These are phyloP conservation scores for Kodamaea plutei DNA, from an alignment of 1,139 yeast species.

Conservation along the genomic window DNA sequence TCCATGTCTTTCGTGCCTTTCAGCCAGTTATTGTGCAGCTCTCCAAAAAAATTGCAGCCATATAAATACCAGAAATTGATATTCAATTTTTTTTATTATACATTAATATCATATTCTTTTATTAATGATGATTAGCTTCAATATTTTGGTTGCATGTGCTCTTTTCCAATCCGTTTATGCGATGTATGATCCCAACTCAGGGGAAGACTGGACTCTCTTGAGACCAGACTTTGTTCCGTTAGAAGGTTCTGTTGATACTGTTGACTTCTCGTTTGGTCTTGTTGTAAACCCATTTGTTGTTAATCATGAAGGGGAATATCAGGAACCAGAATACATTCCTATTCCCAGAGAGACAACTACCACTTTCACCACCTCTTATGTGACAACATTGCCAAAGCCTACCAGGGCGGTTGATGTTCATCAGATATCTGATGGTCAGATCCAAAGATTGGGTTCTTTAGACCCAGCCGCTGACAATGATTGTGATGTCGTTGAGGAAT, in stretches of 20 bases:
- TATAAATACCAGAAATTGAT: too few species aligned
- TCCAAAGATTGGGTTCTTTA: constrained; percentile 17
- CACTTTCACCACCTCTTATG: constrained; percentile 14
- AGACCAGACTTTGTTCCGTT: constrained; percentile 19
- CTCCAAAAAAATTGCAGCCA: too few species aligned
- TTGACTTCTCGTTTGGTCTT: constrained; percentile 33
- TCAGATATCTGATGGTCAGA: constrained; percentile 33
- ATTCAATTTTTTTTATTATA: too few species aligned
- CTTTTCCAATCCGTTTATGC: constrained; percentile 4
- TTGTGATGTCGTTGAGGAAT: too few species aligned
- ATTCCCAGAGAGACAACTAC: constrained; percentile 18
- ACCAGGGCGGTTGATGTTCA: constrained; percentile 21
- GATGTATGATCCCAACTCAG: constrained; percentile 29
- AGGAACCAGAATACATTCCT: constrained; percentile 11
- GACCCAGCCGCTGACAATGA: too few species aligned
- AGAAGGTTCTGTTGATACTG: constrained; percentile 20
- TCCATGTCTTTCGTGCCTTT: too few species aligned
- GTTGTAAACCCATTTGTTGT: constrained; percentile 26
- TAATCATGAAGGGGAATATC: constrained; percentile 15
- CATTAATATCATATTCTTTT: constrained; percentile 2
- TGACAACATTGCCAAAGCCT: constrained; percentile 24
- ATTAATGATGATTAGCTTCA: constrained; percentile 10
- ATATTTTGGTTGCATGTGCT: constrained; percentile 12
- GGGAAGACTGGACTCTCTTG: constrained; percentile 33
- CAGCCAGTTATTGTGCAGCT: too few species aligned